Conservation (phyloP, 495 filamentous ascomycete species). For the Talaromyces liani region DNA sequence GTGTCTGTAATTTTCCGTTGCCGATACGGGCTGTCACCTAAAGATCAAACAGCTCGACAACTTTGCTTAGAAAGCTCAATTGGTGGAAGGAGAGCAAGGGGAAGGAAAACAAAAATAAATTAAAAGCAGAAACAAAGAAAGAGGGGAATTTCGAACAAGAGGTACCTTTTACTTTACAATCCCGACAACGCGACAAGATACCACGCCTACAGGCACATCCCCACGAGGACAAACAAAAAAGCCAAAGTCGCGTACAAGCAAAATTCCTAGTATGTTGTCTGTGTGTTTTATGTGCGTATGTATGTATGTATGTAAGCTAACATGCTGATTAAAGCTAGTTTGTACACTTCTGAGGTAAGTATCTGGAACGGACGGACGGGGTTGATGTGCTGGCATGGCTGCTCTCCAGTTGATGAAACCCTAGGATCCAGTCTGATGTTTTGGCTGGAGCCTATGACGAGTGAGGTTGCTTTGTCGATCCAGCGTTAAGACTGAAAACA, state of each 20-base stretch:
- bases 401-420: conserved; percentile 69
- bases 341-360: background rate
- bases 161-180: background rate
- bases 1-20: background rate
- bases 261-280: background rate
- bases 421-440: conserved; percentile 48
- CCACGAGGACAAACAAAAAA: background rate
- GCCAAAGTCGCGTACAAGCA: background rate
- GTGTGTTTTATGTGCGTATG: background rate
- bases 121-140: conserved; percentile 16
- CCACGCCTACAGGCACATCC: background rate
- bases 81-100: conserved; percentile 13
- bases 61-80: conserved; percentile 2
- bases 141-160: conserved; percentile 11
- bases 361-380: conserved; percentile 10
- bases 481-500: conserved; percentile 17
- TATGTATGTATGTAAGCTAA: background rate
- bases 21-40: background rate
- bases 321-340: background rate
- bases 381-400: conserved; percentile 90
- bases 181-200: background rate
- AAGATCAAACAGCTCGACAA: background rate
- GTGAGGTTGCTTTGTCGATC: conserved; percentile 27
- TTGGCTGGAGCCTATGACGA: conserved; percentile 42
- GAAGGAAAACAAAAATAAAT: conserved; percentile 15